These are phyloP conservation scores for Hymenoscyphus scutula DNA, from an alignment of 2,329 filamentous ascomycete species.

Conservation along the genomic window DNA sequence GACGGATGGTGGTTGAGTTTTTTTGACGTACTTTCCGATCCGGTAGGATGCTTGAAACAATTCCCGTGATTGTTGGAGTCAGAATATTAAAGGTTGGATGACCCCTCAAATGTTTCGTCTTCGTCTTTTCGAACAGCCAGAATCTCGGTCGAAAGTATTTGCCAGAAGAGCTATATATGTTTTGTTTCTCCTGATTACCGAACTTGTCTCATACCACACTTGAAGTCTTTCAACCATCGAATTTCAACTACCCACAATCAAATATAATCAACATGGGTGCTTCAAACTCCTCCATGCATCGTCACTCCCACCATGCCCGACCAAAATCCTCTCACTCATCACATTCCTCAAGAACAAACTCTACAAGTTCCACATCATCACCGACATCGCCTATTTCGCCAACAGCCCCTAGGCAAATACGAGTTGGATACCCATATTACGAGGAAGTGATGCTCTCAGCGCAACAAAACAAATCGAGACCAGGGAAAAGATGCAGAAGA, in stretches of 20 bases:
- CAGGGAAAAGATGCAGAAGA: background rate
- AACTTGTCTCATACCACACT: background rate
- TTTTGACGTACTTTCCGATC: background rate
- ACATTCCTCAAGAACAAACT: background rate
- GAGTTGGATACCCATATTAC: constrained; percentile 9
- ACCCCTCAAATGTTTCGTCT: background rate
- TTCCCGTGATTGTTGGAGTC: background rate
- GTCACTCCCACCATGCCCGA: background rate
- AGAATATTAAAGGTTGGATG: constrained; percentile 2
- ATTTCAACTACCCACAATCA: background rate
- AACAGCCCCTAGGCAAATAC: constrained; percentile 4
- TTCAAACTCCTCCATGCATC: background rate
- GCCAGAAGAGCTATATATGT: background rate
- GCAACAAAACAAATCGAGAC: constrained; percentile 4
- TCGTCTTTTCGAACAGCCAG: background rate
- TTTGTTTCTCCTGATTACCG: background rate
- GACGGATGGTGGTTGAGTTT: background rate
- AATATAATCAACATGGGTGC: background rate
- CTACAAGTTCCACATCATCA: background rate
- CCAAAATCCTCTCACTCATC: constrained; percentile 3
- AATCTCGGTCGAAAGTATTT: background rate
- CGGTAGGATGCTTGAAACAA: constrained; percentile 2
- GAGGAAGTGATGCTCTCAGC: constrained; percentile 7
- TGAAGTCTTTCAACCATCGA: background rate
- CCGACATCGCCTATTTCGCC: background rate